Conservation (phyloP, 2,329 filamentous ascomycete genomes). For the Arthroderma sp. region DNA sequence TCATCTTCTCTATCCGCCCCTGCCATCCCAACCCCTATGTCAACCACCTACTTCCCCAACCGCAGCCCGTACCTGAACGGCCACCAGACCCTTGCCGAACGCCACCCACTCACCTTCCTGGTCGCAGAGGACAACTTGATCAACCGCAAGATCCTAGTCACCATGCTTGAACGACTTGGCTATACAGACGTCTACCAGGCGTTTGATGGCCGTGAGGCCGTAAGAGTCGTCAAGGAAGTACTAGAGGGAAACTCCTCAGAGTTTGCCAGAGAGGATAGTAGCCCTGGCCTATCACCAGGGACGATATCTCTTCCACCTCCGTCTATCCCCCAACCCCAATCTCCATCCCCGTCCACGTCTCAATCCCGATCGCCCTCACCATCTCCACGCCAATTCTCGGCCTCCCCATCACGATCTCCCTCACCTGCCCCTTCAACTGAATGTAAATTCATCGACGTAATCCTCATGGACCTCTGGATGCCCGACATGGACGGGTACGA, state of each 20-base stretch:
- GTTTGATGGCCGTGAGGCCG: slow-evolving; percentile 56
- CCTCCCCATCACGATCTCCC: not conserved
- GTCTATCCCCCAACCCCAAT: not conserved
- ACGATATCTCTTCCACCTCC: not conserved
- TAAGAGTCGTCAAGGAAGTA: slow-evolving; percentile 45
- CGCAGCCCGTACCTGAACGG: not conserved
- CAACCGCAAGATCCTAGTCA: slow-evolving; percentile 55
- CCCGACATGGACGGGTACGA: slow-evolving; percentile 61
- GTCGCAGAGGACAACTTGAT: slow-evolving; percentile 64
- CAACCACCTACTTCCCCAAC: not conserved
- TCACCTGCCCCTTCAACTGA: slow-evolving; percentile 1
- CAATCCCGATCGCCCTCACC: not conserved
- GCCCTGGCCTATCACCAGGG: not conserved
- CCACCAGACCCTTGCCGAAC: slow-evolving; percentile 42
- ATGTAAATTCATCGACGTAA: slow-evolving; percentile 44
- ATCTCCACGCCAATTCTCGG: not conserved
- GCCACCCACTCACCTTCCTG: slow-evolving; percentile 54
- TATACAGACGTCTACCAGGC: slow-evolving; percentile 53
- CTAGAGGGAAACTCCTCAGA: slow-evolving; percentile 15
- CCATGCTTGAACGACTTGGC: slow-evolving; percentile 55
- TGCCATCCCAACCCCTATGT: not conserved
- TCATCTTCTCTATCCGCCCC: not conserved
- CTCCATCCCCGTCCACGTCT: not conserved
- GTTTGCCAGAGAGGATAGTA: not conserved
- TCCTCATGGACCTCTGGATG: slow-evolving; percentile 70